Evolutionary conservation across 768 basidiomycete species (phyloP).

Genomic region (Mycena albidolilacea): DNA sequence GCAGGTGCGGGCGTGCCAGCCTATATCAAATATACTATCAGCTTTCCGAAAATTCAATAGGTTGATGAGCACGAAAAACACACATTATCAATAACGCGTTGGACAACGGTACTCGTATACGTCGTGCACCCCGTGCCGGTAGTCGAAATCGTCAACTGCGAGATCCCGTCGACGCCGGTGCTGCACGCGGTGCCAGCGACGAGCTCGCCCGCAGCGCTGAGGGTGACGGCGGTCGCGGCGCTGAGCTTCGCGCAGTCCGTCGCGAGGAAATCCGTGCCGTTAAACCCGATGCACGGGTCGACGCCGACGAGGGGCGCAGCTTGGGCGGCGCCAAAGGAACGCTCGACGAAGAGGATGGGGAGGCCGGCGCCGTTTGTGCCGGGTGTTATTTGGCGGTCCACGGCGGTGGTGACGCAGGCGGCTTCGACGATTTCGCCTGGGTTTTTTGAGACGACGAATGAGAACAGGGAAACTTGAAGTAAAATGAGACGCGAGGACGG

Average conservation of each 20-base stretch:
- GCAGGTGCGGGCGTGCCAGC: neutral
- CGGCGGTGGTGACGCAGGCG: conserved; percentile 17
- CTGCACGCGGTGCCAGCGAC: conserved; percentile 17
- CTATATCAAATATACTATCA: neutral
- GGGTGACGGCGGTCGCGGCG: conserved; percentile 8
- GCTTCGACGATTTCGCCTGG: conserved; percentile 24
- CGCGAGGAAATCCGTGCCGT: conserved; percentile 15
- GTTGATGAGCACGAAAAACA: neutral
- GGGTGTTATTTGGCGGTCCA: conserved; percentile 13
- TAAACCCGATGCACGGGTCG: conserved; percentile 8
- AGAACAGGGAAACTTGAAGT: no score
- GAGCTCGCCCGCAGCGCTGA: conserved; percentile 10
- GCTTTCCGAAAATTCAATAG: neutral
- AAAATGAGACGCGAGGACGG: no score
- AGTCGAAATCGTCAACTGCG: conserved; percentile 6
- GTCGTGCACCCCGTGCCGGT: conserved; percentile 7
- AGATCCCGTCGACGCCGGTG: conserved; percentile 10
- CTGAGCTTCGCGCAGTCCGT: neutral
- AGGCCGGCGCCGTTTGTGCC: conserved; percentile 2
- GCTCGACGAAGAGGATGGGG: conserved; percentile 17
- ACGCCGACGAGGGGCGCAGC: conserved; percentile 12
- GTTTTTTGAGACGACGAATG: no score
- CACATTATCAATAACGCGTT: neutral
- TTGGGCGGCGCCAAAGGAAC: conserved; percentile 10
- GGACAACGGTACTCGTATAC: neutral